Conservation (phyloP, 2,329 filamentous ascomycete species). For the Xylaria digitata region DNA sequence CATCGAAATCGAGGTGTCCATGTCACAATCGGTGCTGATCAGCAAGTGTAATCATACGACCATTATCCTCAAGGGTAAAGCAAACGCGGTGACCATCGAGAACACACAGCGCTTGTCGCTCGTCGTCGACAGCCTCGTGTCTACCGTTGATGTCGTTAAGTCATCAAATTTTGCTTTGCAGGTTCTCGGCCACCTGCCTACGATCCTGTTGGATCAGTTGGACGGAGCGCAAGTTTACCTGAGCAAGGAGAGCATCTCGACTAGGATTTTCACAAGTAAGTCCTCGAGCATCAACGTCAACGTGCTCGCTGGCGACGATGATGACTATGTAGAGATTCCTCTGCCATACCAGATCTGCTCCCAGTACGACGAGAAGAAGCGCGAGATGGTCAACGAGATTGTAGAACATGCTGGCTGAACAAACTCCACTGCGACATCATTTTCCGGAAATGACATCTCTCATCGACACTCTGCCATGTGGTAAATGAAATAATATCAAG, state of each 20-base stretch:
- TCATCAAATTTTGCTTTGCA: slow-evolving; percentile 94
- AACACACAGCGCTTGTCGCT: slow-evolving; percentile 87
- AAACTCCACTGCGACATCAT: background rate
- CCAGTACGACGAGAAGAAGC: slow-evolving; percentile 74
- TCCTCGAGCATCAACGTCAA: slow-evolving; percentile 85
- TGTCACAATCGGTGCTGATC: slow-evolving; percentile 91
- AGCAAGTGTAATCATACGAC: slow-evolving; percentile 92
- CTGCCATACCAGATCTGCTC: slow-evolving; percentile 91
- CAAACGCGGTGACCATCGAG: slow-evolving; percentile 95
- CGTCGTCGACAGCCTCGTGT: slow-evolving; percentile 89
- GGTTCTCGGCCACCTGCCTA: slow-evolving; percentile 86
- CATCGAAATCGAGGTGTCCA: slow-evolving; percentile 82
- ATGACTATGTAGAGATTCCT: slow-evolving; percentile 87
- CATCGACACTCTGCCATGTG: background rate
- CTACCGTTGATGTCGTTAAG: slow-evolving; percentile 94
- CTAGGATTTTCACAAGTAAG: slow-evolving; percentile 64
- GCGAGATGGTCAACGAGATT: slow-evolving; percentile 88
- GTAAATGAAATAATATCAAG: slow-evolving; percentile 10
- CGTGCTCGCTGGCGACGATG: slow-evolving; percentile 75
- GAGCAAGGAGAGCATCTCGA: slow-evolving; percentile 86
- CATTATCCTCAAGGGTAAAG: slow-evolving; percentile 89
- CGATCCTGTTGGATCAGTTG: slow-evolving; percentile 90
- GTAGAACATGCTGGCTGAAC: slow-evolving; percentile 87
- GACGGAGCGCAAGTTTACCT: slow-evolving; percentile 91
- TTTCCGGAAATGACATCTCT: background rate